Percentiles rank a stretch among this genome's conserved stretches.
Evolutionary conservation across 495 filamentous ascomycete species (phyloP).

Genomic region (Penicillium antarcticum): DNA sequence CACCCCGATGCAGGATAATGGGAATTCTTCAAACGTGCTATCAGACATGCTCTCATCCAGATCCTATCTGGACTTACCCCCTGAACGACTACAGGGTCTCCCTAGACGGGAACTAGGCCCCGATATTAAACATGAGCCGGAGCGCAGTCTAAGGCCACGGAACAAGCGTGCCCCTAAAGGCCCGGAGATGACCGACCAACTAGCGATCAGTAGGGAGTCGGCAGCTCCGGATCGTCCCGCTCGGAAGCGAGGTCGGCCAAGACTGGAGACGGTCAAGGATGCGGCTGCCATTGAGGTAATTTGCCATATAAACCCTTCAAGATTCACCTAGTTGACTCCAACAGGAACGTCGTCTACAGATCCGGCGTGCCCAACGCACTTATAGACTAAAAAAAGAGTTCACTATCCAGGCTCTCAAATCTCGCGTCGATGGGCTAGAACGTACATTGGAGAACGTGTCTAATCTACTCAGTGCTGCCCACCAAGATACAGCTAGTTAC

Average conservation of each 20-base stretch:
- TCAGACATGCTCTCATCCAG: slow-evolving; percentile 12
- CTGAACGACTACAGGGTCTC: slow-evolving; percentile 5
- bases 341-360: slow-evolving; percentile 69
- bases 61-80: slow-evolving; percentile 16
- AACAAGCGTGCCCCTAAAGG: not conserved
- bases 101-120: not conserved
- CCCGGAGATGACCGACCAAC: slow-evolving; percentile 15
- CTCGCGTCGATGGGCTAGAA: slow-evolving; percentile 64
- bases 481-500: not conserved
- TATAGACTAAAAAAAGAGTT: slow-evolving; percentile 84
- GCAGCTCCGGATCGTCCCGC: slow-evolving; percentile 10
- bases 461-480: slow-evolving; percentile 47
- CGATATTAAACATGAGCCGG: slow-evolving; percentile 2
- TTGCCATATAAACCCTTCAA: not conserved
- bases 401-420: slow-evolving; percentile 68
- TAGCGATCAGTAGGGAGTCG: not conserved
- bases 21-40: not conserved
- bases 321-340: not conserved
- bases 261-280: slow-evolving; percentile 19
- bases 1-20: not conserved
- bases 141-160: slow-evolving; percentile 8
- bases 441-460: slow-evolving; percentile 68
- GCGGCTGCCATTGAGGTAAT: slow-evolving; percentile 24
- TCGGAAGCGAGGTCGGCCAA: slow-evolving; percentile 28
- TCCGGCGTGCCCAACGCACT: slow-evolving; percentile 79